Percentiles rank a stretch among this genome's conserved stretches.
Conservation (phyloP, 2,329 filamentous ascomycete genomes). For the Sporothrix dimorphospora region DNA sequence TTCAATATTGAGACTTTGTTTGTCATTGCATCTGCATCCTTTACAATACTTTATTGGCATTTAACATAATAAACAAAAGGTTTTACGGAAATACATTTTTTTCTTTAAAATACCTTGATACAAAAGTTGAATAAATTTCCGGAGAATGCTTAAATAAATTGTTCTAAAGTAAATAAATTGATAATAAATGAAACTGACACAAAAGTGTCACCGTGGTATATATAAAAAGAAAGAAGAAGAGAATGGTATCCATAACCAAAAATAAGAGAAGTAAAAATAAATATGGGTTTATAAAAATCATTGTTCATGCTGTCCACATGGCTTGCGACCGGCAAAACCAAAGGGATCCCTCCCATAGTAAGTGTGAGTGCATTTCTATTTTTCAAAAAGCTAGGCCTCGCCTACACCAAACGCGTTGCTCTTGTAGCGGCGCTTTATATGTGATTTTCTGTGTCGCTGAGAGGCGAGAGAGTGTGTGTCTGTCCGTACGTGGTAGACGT, state of each 20-base stretch:
- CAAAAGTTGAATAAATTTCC: too few relatives aligned
- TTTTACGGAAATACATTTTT: too few relatives aligned
- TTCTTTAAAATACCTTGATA: too few relatives aligned
- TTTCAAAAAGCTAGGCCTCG: conserved; percentile 12
- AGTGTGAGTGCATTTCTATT: conserved; percentile 2
- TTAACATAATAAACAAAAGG: too few relatives aligned
- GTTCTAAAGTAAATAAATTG: background rate
- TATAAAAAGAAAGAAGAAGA: background rate
- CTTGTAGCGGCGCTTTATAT: conserved; percentile 6
- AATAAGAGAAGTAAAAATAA: background rate
- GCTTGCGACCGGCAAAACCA: background rate
- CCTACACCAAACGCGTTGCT: background rate
- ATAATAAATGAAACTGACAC: background rate
- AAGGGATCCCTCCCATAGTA: background rate
- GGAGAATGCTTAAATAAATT: too few relatives aligned
- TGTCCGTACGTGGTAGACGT: background rate
- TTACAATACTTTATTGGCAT: too few relatives aligned
- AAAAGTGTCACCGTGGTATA: conserved; percentile 10
- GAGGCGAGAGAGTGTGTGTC: background rate
- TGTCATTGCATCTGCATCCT: too few relatives aligned
- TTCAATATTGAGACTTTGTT: too few relatives aligned
- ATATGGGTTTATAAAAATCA: conserved; percentile 4
- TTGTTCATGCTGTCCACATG: background rate
- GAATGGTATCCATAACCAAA: background rate
- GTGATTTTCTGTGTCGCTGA: background rate